phyloP scores from a whole-genome alignment of 2,329 filamentous ascomycete species.

The Ascochyta koolunga region DNA sequence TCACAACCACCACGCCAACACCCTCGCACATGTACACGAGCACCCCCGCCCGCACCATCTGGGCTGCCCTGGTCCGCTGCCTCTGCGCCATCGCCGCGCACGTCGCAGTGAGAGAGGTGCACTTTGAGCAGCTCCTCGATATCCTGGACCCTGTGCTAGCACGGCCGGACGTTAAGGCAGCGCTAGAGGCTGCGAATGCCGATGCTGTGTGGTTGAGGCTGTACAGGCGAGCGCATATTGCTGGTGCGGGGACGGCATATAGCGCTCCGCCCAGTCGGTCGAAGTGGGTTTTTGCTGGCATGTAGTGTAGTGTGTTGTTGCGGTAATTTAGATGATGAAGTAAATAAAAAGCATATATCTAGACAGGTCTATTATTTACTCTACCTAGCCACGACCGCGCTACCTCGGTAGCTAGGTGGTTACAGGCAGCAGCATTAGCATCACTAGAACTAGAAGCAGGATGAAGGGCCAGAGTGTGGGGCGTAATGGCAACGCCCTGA shows the following conservation, averaged over 20 bases:
- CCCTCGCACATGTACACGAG: conserved; percentile 60
- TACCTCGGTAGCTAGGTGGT: too few species aligned
- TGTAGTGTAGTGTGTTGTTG: too few species aligned
- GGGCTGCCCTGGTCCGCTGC: conserved; percentile 66
- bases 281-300: neutral
- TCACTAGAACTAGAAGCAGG: too few species aligned
- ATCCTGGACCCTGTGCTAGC: conserved; percentile 57
- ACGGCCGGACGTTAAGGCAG: conserved; percentile 58
- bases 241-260: neutral
- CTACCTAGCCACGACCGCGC: too few species aligned
- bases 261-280: neutral
- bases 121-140: conserved; percentile 74
- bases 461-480: too few species aligned
- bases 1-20: conserved; percentile 14
- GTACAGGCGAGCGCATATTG: conserved; percentile 23
- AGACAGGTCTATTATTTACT: too few species aligned
- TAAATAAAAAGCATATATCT: too few species aligned
- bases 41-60: conserved; percentile 65
- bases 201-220: conserved; percentile 76
- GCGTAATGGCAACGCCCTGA: conserved; percentile 17
- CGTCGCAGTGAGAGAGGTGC: conserved; percentile 69
- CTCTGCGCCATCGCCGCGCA: conserved; percentile 66
- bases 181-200: conserved; percentile 68
- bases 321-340: too few species aligned
- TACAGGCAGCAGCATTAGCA: too few species aligned